Evolutionary conservation across 2,329 filamentous ascomycete genomes (phyloP).

Genomic region (Colletotrichum plurivorum): DNA sequence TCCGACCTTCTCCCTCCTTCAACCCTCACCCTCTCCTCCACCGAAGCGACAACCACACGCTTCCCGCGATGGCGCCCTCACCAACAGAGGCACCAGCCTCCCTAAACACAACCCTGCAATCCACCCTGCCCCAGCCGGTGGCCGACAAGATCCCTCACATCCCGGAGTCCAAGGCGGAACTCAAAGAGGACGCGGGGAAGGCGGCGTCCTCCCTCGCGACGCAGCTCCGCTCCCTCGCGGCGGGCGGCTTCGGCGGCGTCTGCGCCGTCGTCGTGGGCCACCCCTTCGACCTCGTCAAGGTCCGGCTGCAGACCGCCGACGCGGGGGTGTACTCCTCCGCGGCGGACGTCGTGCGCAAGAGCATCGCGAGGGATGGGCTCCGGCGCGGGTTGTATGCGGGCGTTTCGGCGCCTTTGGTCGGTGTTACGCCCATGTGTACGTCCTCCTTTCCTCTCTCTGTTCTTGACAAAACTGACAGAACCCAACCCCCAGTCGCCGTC

Average conservation of each 20-base stretch:
- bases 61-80: conserved; percentile 41
- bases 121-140: conserved; percentile 50
- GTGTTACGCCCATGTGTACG: conserved; percentile 99
- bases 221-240: conserved; percentile 84
- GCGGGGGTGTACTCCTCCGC: conserved; percentile 91
- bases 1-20: background rate
- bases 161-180: conserved; percentile 59
- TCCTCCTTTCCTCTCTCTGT: conserved; percentile 44
- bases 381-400: conserved; percentile 91
- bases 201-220: conserved; percentile 56
- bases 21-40: background rate
- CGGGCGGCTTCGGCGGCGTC: conserved; percentile 92
- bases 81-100: conserved; percentile 43
- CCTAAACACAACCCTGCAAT: conserved; percentile 23
- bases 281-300: conserved; percentile 98
- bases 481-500: conserved; percentile 67
- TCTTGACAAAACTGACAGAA: conserved; percentile 13
- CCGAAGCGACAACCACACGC: background rate
- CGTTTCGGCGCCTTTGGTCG: conserved; percentile 93
- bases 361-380: conserved; percentile 88
- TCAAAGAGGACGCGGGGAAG: conserved; percentile 58
- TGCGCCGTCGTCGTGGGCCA: conserved; percentile 96
- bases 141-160: conserved; percentile 58
- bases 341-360: conserved; percentile 91
- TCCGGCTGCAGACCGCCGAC: conserved; percentile 95